Conservation (phyloP, 345 rosid genomes). For the Mercurialis annua region DNA sequence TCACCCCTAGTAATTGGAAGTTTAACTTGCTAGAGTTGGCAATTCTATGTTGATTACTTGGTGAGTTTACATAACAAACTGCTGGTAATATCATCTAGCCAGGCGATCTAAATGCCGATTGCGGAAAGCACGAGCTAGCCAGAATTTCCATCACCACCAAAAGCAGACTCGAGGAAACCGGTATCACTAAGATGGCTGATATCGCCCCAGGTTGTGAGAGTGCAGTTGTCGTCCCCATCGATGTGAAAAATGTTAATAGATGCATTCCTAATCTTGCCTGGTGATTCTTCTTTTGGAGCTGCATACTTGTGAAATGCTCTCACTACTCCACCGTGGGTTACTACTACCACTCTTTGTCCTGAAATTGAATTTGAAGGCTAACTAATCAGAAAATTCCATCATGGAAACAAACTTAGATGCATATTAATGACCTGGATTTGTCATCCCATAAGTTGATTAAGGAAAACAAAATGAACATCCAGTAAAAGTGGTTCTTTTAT, state of each 20-base stretch:
- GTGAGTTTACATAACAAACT: too few species aligned
- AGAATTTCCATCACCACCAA: constrained; percentile 3
- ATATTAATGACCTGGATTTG: neutral
- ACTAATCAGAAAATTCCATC: too few species aligned
- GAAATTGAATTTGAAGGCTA: neutral
- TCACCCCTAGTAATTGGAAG: too few species aligned
- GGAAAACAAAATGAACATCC: neutral
- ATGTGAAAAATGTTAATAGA: constrained; percentile 9
- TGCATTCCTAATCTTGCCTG: constrained; percentile 16
- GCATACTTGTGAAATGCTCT: constrained; percentile 13
- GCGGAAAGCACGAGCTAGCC: constrained; percentile 6
- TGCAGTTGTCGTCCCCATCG: constrained; percentile 4
- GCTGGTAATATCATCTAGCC: too few species aligned
- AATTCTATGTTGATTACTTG: too few species aligned
- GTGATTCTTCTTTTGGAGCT: constrained; percentile 7
- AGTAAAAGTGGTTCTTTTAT: too few species aligned
- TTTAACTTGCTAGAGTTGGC: too few species aligned
- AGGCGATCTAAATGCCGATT: too few species aligned
- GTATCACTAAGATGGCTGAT: constrained; percentile 11
- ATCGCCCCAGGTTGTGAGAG: constrained; percentile 10
- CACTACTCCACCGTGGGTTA: constrained; percentile 16
- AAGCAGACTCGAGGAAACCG: constrained; percentile 3
- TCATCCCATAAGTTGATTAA: neutral
- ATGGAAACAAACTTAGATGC: neutral
- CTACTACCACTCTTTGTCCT: constrained; percentile 12